Evolutionary conservation across 208 protist species (phyloP), one percentile per base, ranked within the genome.

Genomic region (Leishmania martiniquensis): DNA sequence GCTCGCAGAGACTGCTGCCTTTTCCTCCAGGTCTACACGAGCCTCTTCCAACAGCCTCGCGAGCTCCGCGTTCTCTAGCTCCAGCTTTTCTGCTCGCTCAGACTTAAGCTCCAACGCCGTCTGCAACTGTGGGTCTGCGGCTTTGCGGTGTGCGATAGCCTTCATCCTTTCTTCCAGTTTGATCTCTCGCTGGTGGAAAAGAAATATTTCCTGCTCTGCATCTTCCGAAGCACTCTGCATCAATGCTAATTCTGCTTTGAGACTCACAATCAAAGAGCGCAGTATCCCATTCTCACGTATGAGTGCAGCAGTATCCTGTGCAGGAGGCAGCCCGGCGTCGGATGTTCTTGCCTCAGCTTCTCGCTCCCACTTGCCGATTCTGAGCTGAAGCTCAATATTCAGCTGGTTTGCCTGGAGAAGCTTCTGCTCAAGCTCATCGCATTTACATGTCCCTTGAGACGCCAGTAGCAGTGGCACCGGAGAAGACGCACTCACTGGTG

Each of bases 31-130:
- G n/a, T 84, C 57, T 17, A 57, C 37, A n/a, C 80, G 82, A 10
- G 47, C 62, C 77, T 90, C 86, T 17, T 90, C 89, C 13, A 92
- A 60, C 17, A 87, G 66, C 9, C 89, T 81, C 22, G 81, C 51
- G 0, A 90, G 86, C 29, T 87, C 76, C 37, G 89, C 86, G 59
- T 92, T 88, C 66, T 88, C 85, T 2, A 73, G 83, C 17, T 85
- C 72, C 20, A 88, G 75, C 44, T 62, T 79, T 17, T 47, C 68
- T 3, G 85, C 78, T 29, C 75, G 77, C 47, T 84, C 76, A 12
- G 52, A 77, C 69, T 88, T 88, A 9, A 71, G 49, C 7, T 79
- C 76, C 17, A 88, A 69, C 1, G 78, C 22, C 10, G 70, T 78
- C 12, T 81, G 69, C 4, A 88, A 59, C 44, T 78, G 57, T 1